Percentiles rank a stretch among this genome's conserved stretches.
Conservation (phyloP, 768 basidiomycete genomes). For the Antrodiella citrinella region DNA sequence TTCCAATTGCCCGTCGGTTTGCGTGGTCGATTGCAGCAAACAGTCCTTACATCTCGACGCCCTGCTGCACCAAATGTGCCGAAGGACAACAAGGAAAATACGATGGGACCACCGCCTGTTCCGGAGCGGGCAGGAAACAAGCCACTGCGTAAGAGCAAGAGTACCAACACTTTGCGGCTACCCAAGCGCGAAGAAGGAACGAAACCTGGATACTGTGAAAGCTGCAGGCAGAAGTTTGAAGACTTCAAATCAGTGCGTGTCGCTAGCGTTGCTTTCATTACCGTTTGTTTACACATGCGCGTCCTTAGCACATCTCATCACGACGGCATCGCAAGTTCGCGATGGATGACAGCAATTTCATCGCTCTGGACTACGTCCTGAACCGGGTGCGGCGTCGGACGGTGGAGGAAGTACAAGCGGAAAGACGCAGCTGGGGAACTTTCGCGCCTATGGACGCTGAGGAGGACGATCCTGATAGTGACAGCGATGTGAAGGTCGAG, state of each 20-base stretch:
- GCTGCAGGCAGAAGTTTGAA: constrained; percentile 84
- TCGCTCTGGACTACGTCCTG: constrained; percentile 70
- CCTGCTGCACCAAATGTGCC: constrained; percentile 25
- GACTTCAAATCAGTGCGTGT: constrained; percentile 72
- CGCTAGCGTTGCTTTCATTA: not conserved
- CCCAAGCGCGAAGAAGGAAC: constrained; percentile 77
- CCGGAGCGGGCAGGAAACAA: constrained; percentile 43
- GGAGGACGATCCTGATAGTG: constrained; percentile 7
- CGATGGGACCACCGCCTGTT: constrained; percentile 66
- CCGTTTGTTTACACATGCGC: constrained; percentile 5
- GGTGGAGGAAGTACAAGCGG: constrained; percentile 22
- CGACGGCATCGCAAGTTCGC: constrained; percentile 82
- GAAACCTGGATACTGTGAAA: constrained; percentile 97
- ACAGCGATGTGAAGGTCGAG: constrained; percentile 4
- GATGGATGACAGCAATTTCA: constrained; percentile 65
- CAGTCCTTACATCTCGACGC: constrained; percentile 63
- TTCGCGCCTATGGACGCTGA: not conserved
- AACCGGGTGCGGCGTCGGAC: constrained; percentile 47
- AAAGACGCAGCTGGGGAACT: constrained; percentile 7
- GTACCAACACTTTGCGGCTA: constrained; percentile 68
- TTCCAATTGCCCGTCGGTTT: constrained; percentile 45
- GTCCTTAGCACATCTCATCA: constrained; percentile 57
- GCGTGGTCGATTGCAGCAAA: constrained; percentile 48
- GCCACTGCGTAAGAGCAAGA: constrained; percentile 64
- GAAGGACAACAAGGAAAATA: constrained; percentile 26